Percentiles rank a stretch among this genome's conserved stretches.
Conservation (phyloP, 768 basidiomycete genomes). For the Tricholoma sp. region DNA sequence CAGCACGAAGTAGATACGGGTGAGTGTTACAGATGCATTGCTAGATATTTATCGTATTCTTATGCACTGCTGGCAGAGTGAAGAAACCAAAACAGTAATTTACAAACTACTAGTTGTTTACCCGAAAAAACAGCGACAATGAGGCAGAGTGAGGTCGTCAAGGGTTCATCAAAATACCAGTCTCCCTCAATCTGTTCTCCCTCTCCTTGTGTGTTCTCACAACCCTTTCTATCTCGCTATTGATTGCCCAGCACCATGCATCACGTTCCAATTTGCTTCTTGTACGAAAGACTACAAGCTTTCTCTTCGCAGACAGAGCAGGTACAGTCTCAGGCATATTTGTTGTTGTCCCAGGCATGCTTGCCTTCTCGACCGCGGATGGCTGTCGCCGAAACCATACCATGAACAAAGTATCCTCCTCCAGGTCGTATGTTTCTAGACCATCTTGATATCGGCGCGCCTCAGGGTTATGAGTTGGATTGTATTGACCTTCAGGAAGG, state of each 20-base stretch:
- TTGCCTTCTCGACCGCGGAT: conserved; percentile 19
- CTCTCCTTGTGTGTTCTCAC: conserved; percentile 56
- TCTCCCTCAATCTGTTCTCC: conserved; percentile 61
- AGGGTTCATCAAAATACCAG: conserved; percentile 49
- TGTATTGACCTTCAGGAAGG: conserved; percentile 60
- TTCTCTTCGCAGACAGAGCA: conserved; percentile 50
- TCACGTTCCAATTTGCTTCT: conserved; percentile 87
- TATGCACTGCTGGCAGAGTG: conserved; percentile 33
- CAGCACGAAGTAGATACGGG: conserved; percentile 91
- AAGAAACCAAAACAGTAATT: conserved; percentile 85
- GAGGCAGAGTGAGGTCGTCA: conserved; percentile 11
- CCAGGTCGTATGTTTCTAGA: conserved; percentile 79
- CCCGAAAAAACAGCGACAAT: too few relatives aligned
- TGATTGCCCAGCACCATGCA: conserved; percentile 93
- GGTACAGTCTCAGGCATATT: conserved; percentile 35
- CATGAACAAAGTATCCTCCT: conserved; percentile 86
- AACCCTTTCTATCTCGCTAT: conserved; percentile 82
- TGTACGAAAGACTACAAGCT: conserved; percentile 62
- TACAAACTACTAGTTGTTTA: background rate
- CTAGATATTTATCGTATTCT: conserved; percentile 2
- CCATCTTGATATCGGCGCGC: conserved; percentile 88
- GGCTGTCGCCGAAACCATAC: conserved; percentile 57
- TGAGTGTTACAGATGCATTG: conserved; percentile 26
- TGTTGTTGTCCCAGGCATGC: conserved; percentile 15
- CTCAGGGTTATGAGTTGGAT: conserved; percentile 41